Evolutionary conservation across 306 rosid species (phyloP), one percentile per base, ranked within the genome.

Genomic region (Astragalus membranaceus): DNA sequence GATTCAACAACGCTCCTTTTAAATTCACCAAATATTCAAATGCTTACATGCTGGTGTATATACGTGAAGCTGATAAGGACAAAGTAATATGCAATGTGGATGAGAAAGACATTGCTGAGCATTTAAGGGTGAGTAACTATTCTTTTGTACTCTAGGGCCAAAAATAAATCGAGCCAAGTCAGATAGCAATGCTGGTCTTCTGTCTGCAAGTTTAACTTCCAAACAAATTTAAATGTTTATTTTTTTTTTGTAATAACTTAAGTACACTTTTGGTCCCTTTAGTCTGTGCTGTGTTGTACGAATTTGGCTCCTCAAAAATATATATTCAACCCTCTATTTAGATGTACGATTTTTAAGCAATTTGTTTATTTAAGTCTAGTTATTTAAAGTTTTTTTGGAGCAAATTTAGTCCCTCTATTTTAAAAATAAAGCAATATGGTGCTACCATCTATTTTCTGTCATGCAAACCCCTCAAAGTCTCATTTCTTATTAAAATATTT

Each of bases 101-200:
- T 73, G 99, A 95, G 88, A 91, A 89, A 82, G 99, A 95, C 81
- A 91, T 95, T 51, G 97, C 99, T 14, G 99, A 95, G 66, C 99
- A 95, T 83, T 88, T 95, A 55, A 86, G 99, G 89, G 99, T 94
- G 78, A 80, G 89, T 66, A 44, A 78, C 13, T 74, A 42, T 36
- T 66, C 17, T 43, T 55, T 4, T 52, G 67, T 66, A 57, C 15
- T 13, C 61, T 42, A 42, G 29, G 50, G 46, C 56, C 46, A 15
- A 44, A 63, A 67, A 44, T 65, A 30, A 60, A 17, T 43, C 35
- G 6, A 62, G 44, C 76, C 13, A 58, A 69, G 1, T 20, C 23
- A 20, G 23, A 20, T 20, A 20, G 23, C 62, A 52, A 20, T 56
- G 39, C 39, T 33, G 56, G 62, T 46, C 30, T 32, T 43, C 41